Conservation (phyloP, 176 grass and related monocot genomes). For the Paspalum vaginatum region DNA sequence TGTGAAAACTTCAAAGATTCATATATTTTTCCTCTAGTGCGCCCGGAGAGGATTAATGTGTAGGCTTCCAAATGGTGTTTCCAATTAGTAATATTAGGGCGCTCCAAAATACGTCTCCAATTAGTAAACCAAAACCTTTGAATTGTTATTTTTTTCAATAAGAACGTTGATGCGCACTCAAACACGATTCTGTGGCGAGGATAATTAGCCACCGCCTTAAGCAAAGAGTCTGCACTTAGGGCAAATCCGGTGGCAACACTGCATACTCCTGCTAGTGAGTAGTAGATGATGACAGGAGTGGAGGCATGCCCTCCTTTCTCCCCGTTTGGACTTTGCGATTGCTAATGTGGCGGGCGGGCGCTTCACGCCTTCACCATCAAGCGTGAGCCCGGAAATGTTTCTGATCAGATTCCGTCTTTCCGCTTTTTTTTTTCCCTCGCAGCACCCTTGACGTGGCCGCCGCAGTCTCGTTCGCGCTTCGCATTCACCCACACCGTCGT, state of each 20-base stretch:
- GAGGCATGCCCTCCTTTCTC: too few relatives aligned
- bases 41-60: too few relatives aligned
- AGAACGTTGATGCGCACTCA: not conserved
- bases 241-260: constrained; percentile 16
- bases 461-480: not conserved
- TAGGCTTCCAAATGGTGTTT: too few relatives aligned
- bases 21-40: too few relatives aligned
- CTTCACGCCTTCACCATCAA: not conserved
- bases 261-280: too few relatives aligned
- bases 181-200: not conserved
- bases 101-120: too few relatives aligned
- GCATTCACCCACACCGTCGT: constrained; percentile 11
- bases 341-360: not conserved
- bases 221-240: not conserved
- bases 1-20: too few relatives aligned
- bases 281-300: too few relatives aligned
- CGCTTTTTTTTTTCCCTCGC: not conserved
- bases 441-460: constrained; percentile 8
- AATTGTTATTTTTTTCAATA: too few relatives aligned
- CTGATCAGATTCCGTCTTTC: constrained; percentile 13
- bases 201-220: not conserved
- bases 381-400: not conserved
- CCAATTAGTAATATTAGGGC: too few relatives aligned
- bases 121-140: too few relatives aligned
- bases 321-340: not conserved